phyloP scores from a whole-genome alignment of 2,329 filamentous ascomycete genomes.

The Chaetothyriales sp. region DNA sequence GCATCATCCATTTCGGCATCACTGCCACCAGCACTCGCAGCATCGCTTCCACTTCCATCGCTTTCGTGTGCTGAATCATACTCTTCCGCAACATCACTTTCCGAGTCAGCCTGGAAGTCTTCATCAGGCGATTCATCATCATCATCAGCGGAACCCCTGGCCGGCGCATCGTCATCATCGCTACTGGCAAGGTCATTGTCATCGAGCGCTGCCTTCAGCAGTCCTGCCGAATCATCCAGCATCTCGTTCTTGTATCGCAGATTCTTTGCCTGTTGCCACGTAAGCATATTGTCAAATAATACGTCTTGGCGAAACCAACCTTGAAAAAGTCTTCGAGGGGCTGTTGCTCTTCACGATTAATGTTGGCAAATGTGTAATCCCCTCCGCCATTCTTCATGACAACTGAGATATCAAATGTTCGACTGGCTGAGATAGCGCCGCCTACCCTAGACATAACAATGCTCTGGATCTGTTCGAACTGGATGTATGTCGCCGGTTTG shows the following conservation, averaged over 20 bases:
- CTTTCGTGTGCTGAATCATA: constrained; percentile 87
- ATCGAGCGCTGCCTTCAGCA: constrained; percentile 67
- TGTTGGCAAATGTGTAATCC: constrained; percentile 96
- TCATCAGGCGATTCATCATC: constrained; percentile 92
- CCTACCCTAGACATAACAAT: constrained; percentile 94
- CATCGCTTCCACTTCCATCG: constrained; percentile 55
- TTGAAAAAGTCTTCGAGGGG: constrained; percentile 97
- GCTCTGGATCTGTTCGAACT: constrained; percentile 80
- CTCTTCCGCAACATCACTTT: constrained; percentile 92
- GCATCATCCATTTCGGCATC: constrained; percentile 36
- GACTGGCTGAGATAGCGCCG: constrained; percentile 80
- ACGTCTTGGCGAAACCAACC: constrained; percentile 3
- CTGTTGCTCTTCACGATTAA: constrained; percentile 94
- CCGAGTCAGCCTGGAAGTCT: constrained; percentile 83
- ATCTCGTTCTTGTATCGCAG: constrained; percentile 98
- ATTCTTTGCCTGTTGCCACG: constrained; percentile 50
- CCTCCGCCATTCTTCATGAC: constrained; percentile 74
- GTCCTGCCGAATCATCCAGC: constrained; percentile 61
- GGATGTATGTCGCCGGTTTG: constrained; percentile 93
- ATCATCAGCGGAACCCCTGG: constrained; percentile 79
- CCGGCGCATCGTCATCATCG: constrained; percentile 27
- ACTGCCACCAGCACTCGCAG: constrained; percentile 23
- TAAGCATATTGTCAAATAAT: background rate
- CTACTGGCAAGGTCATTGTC: constrained; percentile 57
- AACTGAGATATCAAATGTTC: constrained; percentile 94